phyloP scores from a whole-genome alignment of 495 filamentous ascomycete genomes.

The Ramalina intermedia region DNA sequence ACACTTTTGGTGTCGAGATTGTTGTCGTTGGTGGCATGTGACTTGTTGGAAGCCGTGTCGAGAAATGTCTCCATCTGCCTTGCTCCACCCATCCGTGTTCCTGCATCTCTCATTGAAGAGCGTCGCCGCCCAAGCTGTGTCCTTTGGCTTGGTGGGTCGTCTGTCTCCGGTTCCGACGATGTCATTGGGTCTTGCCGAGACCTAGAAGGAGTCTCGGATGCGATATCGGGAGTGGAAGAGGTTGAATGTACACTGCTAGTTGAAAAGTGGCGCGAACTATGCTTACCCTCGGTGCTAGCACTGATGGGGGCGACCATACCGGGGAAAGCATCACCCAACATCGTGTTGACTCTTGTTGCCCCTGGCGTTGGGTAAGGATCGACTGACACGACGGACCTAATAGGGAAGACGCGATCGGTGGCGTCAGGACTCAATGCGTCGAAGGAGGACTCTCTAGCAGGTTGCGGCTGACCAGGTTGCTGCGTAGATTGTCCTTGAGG shows the following conservation, averaged over 20 bases:
- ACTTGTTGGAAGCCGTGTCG: conserved; percentile 4
- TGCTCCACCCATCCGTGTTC: conserved; percentile 11
- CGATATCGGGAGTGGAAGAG: not conserved
- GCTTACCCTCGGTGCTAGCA: conserved; percentile 2
- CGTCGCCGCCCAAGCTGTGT: not conserved
- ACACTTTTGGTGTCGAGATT: not conserved
- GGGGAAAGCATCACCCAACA: conserved; percentile 11
- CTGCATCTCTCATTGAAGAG: not conserved
- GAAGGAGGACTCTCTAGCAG: conserved; percentile 8
- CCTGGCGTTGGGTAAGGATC: conserved; percentile 31
- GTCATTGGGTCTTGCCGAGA: not conserved
- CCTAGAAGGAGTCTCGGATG: not conserved
- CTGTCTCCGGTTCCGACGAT: not conserved
- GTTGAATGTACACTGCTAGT: conserved; percentile 2
- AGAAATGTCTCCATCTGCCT: conserved; percentile 10
- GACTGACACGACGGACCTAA: conserved; percentile 68
- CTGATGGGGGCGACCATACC: conserved; percentile 10
- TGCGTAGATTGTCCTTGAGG: not conserved
- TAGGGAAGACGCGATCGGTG: conserved; percentile 64
- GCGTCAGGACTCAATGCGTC: conserved; percentile 26
- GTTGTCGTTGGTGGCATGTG: not conserved
- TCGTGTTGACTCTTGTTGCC: conserved; percentile 1
- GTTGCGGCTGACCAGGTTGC: conserved; percentile 28
- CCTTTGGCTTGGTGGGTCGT: not conserved
- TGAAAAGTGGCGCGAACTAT: conserved; percentile 4